These are phyloP conservation scores for Flaveria floridana DNA, from an alignment of 140 eudicot genomes.

Conservation along the genomic window DNA sequence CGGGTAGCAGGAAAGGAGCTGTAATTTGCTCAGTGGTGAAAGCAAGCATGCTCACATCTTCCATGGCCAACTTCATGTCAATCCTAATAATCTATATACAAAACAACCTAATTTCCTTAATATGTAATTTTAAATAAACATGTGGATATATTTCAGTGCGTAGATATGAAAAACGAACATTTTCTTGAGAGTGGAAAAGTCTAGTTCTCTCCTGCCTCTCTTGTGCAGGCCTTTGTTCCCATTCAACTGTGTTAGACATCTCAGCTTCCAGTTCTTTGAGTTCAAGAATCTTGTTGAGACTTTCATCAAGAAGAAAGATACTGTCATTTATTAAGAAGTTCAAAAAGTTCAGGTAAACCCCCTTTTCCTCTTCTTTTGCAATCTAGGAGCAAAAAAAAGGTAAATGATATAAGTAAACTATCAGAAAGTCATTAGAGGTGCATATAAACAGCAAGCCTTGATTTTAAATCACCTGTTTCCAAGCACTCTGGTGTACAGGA, in stretches of 20 bases:
- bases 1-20: constrained; percentile 86
- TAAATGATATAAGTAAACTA: neutral
- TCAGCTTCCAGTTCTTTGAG: constrained; percentile 94
- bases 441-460: neutral
- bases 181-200: constrained; percentile 82
- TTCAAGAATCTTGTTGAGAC: constrained; percentile 96
- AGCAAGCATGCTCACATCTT: constrained; percentile 91
- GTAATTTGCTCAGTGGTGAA: constrained; percentile 94
- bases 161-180: constrained; percentile 46
- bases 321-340: constrained; percentile 92
- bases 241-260: constrained; percentile 90
- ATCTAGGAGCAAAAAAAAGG: constrained; percentile 46
- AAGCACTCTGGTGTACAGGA: constrained; percentile 93
- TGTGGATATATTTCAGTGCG: neutral
- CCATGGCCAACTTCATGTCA: constrained; percentile 98
- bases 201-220: constrained; percentile 99
- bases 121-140: neutral
- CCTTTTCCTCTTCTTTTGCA: constrained; percentile 99
- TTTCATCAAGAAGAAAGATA: constrained; percentile 91
- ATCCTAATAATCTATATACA: constrained; percentile 70
- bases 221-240: constrained; percentile 94
- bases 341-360: constrained; percentile 83
- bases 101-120: constrained; percentile 21
- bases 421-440: neutral
- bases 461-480: constrained; percentile 69